Conservation (phyloP, 2,329 filamentous ascomycete genomes). For the Gnomoniopsis sp. region DNA sequence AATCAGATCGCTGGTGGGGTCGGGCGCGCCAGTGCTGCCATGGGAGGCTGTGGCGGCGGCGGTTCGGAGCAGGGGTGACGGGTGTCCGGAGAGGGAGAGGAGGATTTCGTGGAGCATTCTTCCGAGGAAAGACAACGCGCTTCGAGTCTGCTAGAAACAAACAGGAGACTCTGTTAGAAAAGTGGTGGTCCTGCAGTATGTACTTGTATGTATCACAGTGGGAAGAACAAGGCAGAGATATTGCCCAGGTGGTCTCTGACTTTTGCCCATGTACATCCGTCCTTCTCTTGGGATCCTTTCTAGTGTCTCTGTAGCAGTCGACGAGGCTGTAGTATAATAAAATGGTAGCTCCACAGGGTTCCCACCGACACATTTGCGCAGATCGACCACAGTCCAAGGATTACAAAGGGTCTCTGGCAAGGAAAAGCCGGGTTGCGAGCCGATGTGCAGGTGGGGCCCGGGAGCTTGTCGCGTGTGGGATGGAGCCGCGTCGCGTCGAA, state of each 20-base stretch:
- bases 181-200: background rate
- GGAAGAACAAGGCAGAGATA: background rate
- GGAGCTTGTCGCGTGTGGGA: background rate
- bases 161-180: conserved; percentile 2
- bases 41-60: conserved; percentile 41
- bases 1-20: conserved; percentile 38
- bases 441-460: background rate
- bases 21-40: background rate
- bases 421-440: background rate
- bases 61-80: conserved; percentile 76
- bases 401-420: background rate
- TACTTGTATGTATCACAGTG: background rate
- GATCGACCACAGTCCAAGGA: background rate
- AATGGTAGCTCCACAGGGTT: conserved; percentile 17
- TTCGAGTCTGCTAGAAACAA: background rate
- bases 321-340: conserved; percentile 13
- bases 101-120: conserved; percentile 97
- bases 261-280: conserved; percentile 11
- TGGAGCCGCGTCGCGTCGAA: background rate
- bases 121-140: conserved; percentile 17
- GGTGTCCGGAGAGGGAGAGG: conserved; percentile 90
- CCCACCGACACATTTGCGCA: conserved; percentile 17
- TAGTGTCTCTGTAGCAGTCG: conserved; percentile 9
- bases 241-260: conserved; percentile 3
- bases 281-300: background rate